These are phyloP conservation scores for Ustilago curta DNA, from an alignment of 1,284 basidiomycete species.

Conservation along the genomic window DNA sequence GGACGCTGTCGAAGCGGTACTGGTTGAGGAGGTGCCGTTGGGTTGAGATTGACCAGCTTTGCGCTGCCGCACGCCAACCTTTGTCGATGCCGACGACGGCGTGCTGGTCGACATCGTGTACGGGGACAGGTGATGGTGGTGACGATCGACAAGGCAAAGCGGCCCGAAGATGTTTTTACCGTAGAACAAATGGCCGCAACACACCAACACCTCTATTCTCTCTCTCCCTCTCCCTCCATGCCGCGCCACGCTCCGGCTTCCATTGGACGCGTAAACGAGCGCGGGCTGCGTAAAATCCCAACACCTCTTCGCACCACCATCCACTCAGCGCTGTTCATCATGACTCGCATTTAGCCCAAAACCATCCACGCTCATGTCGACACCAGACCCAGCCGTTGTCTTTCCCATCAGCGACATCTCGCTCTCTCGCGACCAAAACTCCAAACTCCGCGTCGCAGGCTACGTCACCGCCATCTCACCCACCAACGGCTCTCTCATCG, in stretches of 20 bases:
- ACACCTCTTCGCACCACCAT: neutral
- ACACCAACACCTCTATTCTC: constrained; percentile 1
- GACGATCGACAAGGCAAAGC: neutral
- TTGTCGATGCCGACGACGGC: neutral
- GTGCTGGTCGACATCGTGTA: constrained; percentile 2
- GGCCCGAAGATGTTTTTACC: constrained; percentile 6
- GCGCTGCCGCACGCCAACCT: constrained; percentile 17
- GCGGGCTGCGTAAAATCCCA: no score
- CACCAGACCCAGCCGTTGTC: constrained; percentile 16
- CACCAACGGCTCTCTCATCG: constrained; percentile 12
- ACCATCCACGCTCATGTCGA: neutral
- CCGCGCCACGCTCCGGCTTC: no score
- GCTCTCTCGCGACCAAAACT: constrained; percentile 9
- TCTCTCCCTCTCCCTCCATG: neutral
- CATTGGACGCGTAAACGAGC: constrained; percentile 18
- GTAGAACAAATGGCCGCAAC: no score
- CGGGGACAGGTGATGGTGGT: constrained; percentile 6
- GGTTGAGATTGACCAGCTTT: neutral
- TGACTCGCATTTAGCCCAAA: no score
- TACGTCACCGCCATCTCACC: constrained; percentile 25
- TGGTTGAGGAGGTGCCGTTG: neutral
- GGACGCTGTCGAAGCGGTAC: neutral
- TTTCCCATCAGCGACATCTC: constrained; percentile 40
- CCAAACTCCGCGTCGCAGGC: constrained; percentile 38
- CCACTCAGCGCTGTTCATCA: neutral